These are phyloP conservation scores for Diaporthe sp. DNA, from an alignment of 2,329 filamentous ascomycete species.

Conservation along the genomic window DNA sequence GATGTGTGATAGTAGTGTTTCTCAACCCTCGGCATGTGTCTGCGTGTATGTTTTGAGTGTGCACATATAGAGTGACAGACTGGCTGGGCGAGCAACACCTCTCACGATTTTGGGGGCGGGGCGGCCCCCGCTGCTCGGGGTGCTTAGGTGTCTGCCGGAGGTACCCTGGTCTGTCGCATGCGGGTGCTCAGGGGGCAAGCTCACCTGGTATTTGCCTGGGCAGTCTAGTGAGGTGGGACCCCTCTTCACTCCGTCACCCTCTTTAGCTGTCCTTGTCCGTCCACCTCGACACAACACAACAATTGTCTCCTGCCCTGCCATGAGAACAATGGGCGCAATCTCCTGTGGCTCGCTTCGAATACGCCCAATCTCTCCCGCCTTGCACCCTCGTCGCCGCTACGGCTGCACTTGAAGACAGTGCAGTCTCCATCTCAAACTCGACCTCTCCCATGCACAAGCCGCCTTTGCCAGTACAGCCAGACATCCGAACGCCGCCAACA, in stretches of 20 bases:
- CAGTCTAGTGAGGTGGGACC: constrained; percentile 14
- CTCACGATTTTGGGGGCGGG: neutral
- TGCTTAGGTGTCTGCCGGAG: neutral
- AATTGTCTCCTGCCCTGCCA: constrained; percentile 8
- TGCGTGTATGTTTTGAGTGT: neutral
- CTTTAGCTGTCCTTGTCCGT: neutral
- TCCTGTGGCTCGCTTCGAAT: constrained; percentile 7
- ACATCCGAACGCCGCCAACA: constrained; percentile 45
- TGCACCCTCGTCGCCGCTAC: neutral
- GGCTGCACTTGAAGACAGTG: constrained; percentile 3
- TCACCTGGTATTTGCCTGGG: constrained; percentile 2
- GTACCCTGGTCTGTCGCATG: constrained; percentile 13
- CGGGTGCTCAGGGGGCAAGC: constrained; percentile 28
- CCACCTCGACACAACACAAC: neutral
- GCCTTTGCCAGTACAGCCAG: neutral
- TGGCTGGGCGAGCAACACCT: neutral
- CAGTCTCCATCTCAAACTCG: neutral
- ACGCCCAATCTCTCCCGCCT: neutral
- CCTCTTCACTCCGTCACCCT: neutral
- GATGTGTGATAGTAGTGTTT: neutral
- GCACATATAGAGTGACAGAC: neutral
- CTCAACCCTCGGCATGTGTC: no score
- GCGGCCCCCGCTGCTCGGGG: neutral
- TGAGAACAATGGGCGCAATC: constrained; percentile 32
- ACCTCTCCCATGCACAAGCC: neutral